Base-by-base conservation (phyloP, 306 rosid species). In the Vachellia collinsii region DNA sequence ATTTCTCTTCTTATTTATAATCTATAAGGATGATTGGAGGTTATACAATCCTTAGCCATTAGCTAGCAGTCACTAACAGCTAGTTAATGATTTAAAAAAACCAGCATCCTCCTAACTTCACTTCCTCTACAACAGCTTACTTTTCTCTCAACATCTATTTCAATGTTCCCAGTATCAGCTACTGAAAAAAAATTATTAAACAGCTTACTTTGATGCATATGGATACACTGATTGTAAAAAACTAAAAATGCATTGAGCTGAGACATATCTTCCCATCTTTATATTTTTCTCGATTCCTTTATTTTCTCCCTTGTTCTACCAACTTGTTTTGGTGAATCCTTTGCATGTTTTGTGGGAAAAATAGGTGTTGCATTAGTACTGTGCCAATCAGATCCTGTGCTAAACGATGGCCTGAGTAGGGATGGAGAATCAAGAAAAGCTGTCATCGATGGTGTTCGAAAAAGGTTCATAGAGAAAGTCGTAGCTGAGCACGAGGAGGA, bases 311-410 rank as follows among this genome's bases (percentile, higher is more conserved):
- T 46, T 7, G 17, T 79, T 73, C 13, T 36, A 34, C 43, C 11
- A 16, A 19, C 25, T 12, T 42, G 34, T 64, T 19, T 13, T 29
- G 4, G 4, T 77, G 64, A 75, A 77, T 70, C 72, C 5, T 72
- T 74, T 81, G 25, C 64, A 5, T 73, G 73, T 34, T 81, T 44
- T 87, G 82, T 53, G 85, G 80, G 65, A 67, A 82, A 81, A 34
- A 59, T 79, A 93, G 98, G 97, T 76, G 97, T 91, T 84, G 98
- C 99, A 71, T 84, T 95, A 83, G 89, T 95, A 43, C 90, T 95
- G 67, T 95, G 99, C 85, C 93, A 93, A 75, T 91, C 97, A 48
- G 94, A 91, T 82, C 98, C 98, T 47, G 98, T 93, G 3, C 97
- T 95, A 11, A 88, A 89, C 36, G 98, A 93, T 77, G 98, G 99